Base-by-base conservation (phyloP, 2,329 filamentous ascomycete species). In the Colletotrichum musicola region DNA sequence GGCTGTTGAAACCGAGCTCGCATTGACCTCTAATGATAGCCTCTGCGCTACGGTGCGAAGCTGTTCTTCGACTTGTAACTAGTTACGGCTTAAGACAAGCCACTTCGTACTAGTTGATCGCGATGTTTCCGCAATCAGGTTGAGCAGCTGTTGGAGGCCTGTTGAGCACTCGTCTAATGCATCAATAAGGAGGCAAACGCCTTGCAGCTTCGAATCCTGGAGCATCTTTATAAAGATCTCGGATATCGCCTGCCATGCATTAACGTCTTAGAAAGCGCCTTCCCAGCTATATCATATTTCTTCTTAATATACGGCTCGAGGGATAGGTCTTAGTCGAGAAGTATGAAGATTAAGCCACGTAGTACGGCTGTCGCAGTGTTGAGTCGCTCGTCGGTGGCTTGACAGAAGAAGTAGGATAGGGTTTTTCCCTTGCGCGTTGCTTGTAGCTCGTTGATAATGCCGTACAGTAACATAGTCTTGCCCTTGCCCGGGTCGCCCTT, bases 1-100 rank as follows among this genome's bases (percentile, higher is more conserved):
- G 25, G 81, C 80, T 1, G 62, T 35, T 6, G 75, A 75, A 6
- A 82, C 72, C 2, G 73, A 75, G 0, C 77, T 70, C 16, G 71
- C 54, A 63, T 82, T 84, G 6, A 80, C 69, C 62, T 84, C 79
- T 9, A 82, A 77, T 50, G 67, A 67, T 2, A 83, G 65, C 49
- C 70, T 76, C 35, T 47, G 16, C 35, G 14, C 58, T 53, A 54
- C 38, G 6, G 49, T 27, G 20, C 14, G 4, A 16, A 38, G 30
- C 16, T 54, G 7, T 54, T 77, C 68, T 62, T 83, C 73, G 55
- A 85, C 83, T 3, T 74, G 68, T 0, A 63, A 71, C 73, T 67
- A 74, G 44, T 84, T 83, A 6, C 83, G 82, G 61, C 83, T 85
- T 0, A 81, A 81, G 0, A 83, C 65, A 35, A 86, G 67, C 81